Evolutionary conservation across 441 rosid species (phyloP), one percentile per base, ranked within the genome.

Genomic region (Viola pubescens): DNA sequence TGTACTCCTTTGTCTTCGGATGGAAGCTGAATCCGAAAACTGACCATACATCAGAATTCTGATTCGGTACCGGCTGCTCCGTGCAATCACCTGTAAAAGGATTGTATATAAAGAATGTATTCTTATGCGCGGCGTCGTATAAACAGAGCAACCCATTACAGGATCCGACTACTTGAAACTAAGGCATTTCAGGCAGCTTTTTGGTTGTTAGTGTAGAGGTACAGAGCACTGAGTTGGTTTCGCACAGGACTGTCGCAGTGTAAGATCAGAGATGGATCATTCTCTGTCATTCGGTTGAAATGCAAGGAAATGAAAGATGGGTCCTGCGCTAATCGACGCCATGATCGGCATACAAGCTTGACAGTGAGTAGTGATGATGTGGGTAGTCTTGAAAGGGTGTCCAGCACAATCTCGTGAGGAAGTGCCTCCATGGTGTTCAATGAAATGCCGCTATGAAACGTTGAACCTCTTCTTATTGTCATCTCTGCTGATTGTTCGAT

Each of bases 121-220:
- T 34, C n/a, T 5, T 47, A 26, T 37, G 10, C 0, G 50, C 13
- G 5, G 55, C 44, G 44, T 66, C 70, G 13, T 26, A 46, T 16
- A 69, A 49, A 47, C 69, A 75, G n/a, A 67, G 11, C 58, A 70
- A 64, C n/a, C 71, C 79, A 43, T 54, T 61, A 9, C 73, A 71
- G 6, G 73, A 74, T n/a, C 78, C 75, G 1, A 54, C 46, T 11
- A 70, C 37, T 6, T 37, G 4, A 7, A 70, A 67, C 41, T 61
- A 51, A 7, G 73, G 63, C 45, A 63, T 56, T 9, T 4, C 26
- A 41, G 67, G 66, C 52, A n/a, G 13, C 13, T n/a, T 4, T 13
- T 6, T 48, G 14, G 6, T 13, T 13, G 6, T 48, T 7, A 48
- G 52, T 6, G 4, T n/a, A 48, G 8, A 48, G 6, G 6, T 48